These are phyloP conservation scores for Caloboletus inedulis DNA, from an alignment of 1,284 basidiomycete genomes.

Conservation along the genomic window DNA sequence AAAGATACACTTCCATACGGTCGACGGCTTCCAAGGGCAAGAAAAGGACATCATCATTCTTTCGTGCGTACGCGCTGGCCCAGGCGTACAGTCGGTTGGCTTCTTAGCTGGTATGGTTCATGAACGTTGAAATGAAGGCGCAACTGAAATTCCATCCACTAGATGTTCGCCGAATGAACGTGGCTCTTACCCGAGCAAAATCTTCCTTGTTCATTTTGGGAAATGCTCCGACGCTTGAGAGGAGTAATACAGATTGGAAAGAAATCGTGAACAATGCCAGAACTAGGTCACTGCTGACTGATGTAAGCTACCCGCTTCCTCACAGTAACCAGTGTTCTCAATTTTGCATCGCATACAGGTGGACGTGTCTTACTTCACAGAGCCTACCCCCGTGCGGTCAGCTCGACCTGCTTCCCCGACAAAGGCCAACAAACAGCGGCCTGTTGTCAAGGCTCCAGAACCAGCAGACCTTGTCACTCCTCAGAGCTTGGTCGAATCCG, in stretches of 20 bases:
- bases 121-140: conserved; percentile 1
- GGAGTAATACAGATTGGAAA: conserved; percentile 80
- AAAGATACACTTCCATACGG: conserved; percentile 93
- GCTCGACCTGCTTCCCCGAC: conserved; percentile 20
- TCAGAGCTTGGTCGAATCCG: conserved; percentile 29
- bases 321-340: not conserved
- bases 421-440: conserved; percentile 20
- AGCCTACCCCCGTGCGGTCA: conserved; percentile 12
- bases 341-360: conserved; percentile 28
- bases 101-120: conserved; percentile 72
- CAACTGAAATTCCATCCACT: conserved; percentile 10
- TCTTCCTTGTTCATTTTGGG: conserved; percentile 95
- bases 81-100: conserved; percentile 78
- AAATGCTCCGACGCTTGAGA: conserved; percentile 81
- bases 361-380: conserved; percentile 39
- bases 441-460: conserved; percentile 18
- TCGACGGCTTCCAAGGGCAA: conserved; percentile 97
- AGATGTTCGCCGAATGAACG: conserved; percentile 94
- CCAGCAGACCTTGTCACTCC: conserved; percentile 33
- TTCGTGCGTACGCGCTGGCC: conserved; percentile 89
- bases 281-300: conserved; percentile 47
- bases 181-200: conserved; percentile 93
- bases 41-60: conserved; percentile 97
- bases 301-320: conserved; percentile 43
- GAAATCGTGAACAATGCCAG: conserved; percentile 77